phyloP scores from a whole-genome alignment of 768 basidiomycete genomes.

The Lyophyllum shimeji region DNA sequence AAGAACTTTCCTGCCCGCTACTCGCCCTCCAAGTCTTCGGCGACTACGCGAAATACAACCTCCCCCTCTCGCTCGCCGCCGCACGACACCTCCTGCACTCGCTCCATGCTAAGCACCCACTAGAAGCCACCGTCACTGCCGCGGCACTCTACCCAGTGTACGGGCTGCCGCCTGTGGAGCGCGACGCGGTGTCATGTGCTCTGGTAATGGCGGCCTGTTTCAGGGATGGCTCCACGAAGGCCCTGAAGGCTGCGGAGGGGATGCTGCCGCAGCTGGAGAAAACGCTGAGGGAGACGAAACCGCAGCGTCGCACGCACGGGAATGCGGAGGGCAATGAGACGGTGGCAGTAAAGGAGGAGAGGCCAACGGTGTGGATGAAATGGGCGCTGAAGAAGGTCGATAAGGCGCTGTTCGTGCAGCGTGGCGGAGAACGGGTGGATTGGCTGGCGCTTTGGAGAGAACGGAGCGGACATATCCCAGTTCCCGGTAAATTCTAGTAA shows the following conservation, averaged over 20 bases:
- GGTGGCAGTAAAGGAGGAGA: slow-evolving; percentile 11
- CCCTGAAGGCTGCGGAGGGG: slow-evolving; percentile 37
- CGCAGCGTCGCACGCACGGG: neutral
- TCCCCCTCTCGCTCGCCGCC: slow-evolving; percentile 48
- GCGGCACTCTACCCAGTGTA: slow-evolving; percentile 56
- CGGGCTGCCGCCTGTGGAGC: slow-evolving; percentile 48
- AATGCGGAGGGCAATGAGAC: neutral
- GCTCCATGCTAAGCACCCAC: slow-evolving; percentile 44
- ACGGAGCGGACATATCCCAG: slow-evolving; percentile 10
- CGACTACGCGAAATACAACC: slow-evolving; percentile 59
- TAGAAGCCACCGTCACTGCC: slow-evolving; percentile 48
- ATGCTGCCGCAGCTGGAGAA: slow-evolving; percentile 41
- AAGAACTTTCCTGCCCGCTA: slow-evolving; percentile 51
- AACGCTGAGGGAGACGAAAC: slow-evolving; percentile 20
- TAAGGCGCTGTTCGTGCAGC: slow-evolving; percentile 18
- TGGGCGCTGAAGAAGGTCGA: slow-evolving; percentile 31
- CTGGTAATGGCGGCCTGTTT: slow-evolving; percentile 59
- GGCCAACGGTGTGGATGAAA: slow-evolving; percentile 25
- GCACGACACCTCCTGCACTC: slow-evolving; percentile 60
- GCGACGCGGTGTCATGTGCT: slow-evolving; percentile 57
- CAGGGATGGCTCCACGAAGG: slow-evolving; percentile 39
- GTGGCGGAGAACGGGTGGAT: slow-evolving; percentile 23
- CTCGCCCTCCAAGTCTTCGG: slow-evolving; percentile 63
- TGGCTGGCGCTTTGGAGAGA: slow-evolving; percentile 32
- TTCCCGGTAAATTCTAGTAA: neutral